Base-by-base conservation (phyloP, 257 asterid species). In the Primulina eburnea region DNA sequence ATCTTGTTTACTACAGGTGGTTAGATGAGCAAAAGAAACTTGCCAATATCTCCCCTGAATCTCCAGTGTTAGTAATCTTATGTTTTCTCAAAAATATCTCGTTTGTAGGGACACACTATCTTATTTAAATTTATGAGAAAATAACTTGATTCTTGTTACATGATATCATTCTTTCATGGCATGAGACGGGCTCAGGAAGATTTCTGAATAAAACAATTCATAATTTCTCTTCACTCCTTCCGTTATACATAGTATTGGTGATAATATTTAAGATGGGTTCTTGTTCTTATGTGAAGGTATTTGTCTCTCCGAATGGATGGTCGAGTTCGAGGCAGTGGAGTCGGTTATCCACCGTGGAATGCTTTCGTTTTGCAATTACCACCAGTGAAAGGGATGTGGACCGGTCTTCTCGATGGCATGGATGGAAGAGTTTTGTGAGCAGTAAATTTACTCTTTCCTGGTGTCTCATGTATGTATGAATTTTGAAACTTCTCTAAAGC, bases 261-360 rank as follows among this genome's bases (percentile, higher is more conserved):
- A 64, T 71, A 38, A 66, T 6, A 30, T 40, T 18, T 34, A 69
- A 14, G 52, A 40, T 40, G 50, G 5, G 64, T 73, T 18, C 67
- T 57, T 20, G 56, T 76, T 77, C 66, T 34, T 8, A 57, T 74
- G 68, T 75, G 68, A 67, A 90, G 98, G 82, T 93, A 90, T 78
- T 73, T 90, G 77, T 93, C 98, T 53, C 94, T 93, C 17, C 92
- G 98, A 21, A 37, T 90, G 92, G 98, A 93, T 81, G 97, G 97
- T 4, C 88, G 97, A 57, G 98, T 93, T 75, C 88, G 95, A 50
- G 98, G 98, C 68, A 92, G 97, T 70, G 98, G 97, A 29, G 95
- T 92, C 6, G 98, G 97, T 10, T 90, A 86, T 81, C 98, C 97
- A 68, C 90, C 97, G n/a, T 90, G 98, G 98, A 92, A 92, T 66